Conservation (phyloP, 179 eudicot species). For the Beta corolliflora region DNA sequence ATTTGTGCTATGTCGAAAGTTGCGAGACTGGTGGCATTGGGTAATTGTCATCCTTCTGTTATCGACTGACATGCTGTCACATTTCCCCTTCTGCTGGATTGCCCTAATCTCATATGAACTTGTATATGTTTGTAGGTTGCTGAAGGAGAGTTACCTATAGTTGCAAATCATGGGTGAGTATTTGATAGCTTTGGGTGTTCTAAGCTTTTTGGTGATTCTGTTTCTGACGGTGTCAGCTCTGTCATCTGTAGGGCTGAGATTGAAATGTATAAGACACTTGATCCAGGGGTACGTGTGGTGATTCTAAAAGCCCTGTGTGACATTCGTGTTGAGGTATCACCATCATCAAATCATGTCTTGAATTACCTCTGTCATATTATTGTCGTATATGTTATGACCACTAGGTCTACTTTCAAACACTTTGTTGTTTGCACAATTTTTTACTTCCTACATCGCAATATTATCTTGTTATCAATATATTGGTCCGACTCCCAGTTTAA, state of each 20-base stretch:
- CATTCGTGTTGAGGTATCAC: too few species aligned
- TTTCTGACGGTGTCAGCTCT: constrained; percentile 20
- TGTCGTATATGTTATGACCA: not conserved
- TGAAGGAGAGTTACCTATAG: too few species aligned
- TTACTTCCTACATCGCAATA: too few species aligned
- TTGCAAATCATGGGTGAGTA: constrained; percentile 88
- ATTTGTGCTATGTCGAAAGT: too few species aligned
- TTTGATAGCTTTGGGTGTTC: constrained; percentile 21
- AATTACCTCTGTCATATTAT: not conserved
- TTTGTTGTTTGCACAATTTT: not conserved
- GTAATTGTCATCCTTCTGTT: constrained; percentile 41
- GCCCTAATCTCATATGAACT: constrained; percentile 19
- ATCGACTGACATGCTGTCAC: constrained; percentile 9
- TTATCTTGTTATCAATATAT: too few species aligned
- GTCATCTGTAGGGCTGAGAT: too few species aligned
- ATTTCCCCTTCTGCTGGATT: constrained; percentile 6
- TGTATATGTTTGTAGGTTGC: constrained; percentile 58
- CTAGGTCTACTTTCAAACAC: not conserved
- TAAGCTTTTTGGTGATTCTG: constrained; percentile 12
- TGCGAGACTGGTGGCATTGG: too few species aligned
- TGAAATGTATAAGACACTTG: too few species aligned
- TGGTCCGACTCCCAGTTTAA: too few species aligned
- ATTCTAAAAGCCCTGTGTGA: too few species aligned
- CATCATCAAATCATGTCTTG: too few species aligned
- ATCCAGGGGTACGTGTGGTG: too few species aligned